These are phyloP conservation scores for Arbutus unedo DNA, from an alignment of 148 eudicot species.

Conservation along the genomic window DNA sequence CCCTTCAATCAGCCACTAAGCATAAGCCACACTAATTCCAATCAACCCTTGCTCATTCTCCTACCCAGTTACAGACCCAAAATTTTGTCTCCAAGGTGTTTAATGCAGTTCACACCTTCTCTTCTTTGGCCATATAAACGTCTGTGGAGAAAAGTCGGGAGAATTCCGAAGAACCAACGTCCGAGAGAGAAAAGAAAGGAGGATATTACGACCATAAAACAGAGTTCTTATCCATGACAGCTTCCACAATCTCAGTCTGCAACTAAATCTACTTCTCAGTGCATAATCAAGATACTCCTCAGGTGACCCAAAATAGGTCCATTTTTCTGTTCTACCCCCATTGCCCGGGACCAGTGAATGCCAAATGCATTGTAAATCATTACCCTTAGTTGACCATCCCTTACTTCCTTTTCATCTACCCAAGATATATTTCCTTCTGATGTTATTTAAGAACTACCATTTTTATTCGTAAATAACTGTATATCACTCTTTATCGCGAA, in stretches of 20 bases:
- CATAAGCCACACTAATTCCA: too few relatives aligned
- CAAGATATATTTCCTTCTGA: not conserved
- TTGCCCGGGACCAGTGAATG: too few relatives aligned
- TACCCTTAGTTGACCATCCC: not conserved
- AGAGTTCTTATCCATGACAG: not conserved
- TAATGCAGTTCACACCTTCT: too few relatives aligned
- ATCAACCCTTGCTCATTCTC: too few relatives aligned
- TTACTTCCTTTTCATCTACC: not conserved
- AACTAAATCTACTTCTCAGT: not conserved
- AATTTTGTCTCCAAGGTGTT: too few relatives aligned
- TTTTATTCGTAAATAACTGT: not conserved
- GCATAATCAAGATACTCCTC: not conserved
- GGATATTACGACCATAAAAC: not conserved
- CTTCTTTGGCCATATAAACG: too few relatives aligned
- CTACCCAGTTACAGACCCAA: too few relatives aligned
- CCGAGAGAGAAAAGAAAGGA: not conserved
- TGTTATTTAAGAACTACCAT: not conserved
- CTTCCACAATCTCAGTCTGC: not conserved
- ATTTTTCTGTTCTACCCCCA: too few relatives aligned
- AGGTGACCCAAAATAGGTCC: not conserved
- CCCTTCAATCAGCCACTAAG: too few relatives aligned
- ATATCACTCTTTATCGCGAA: not conserved
- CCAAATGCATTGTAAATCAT: too few relatives aligned
- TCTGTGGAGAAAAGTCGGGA: not conserved
- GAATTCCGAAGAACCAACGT: not conserved